Evolutionary conservation across 1,284 basidiomycete genomes (phyloP).

Genomic region (Irpex rosettiformis): DNA sequence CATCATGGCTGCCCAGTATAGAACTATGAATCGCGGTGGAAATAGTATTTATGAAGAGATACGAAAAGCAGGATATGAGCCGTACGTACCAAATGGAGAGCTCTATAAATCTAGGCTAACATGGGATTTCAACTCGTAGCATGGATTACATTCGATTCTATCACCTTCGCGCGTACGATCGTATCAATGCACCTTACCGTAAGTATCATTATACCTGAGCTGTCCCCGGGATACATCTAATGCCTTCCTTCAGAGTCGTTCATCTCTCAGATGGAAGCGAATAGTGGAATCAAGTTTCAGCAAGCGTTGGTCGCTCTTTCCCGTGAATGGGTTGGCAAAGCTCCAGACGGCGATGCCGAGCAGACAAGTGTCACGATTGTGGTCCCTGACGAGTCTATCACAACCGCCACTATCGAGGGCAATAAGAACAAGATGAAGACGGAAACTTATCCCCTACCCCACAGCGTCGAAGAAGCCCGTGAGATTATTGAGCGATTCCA

Average conservation of each 20-base stretch:
- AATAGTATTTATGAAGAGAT: conserved; percentile 84
- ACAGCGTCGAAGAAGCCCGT: conserved; percentile 60
- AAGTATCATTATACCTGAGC: conserved; percentile 18
- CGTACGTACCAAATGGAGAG: conserved; percentile 44
- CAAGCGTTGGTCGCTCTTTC: conserved; percentile 86
- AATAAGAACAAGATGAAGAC: conserved; percentile 49
- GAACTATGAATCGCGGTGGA: conserved; percentile 86
- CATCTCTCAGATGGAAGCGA: conserved; percentile 69
- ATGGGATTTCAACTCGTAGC: conserved; percentile 34
- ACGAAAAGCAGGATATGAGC: conserved; percentile 76
- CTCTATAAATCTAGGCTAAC: neutral
- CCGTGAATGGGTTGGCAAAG: conserved; percentile 70
- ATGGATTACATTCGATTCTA: conserved; percentile 83
- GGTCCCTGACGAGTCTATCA: conserved; percentile 40
- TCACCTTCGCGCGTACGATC: conserved; percentile 86
- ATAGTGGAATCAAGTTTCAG: conserved; percentile 77
- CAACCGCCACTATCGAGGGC: conserved; percentile 25
- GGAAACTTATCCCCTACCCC: conserved; percentile 64
- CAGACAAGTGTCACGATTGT: conserved; percentile 45
- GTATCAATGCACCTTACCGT: conserved; percentile 82
- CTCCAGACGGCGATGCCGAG: conserved; percentile 28
- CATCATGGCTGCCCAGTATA: conserved; percentile 82
- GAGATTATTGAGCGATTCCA: conserved; percentile 67
- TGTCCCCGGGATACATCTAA: neutral
- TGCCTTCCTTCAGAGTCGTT: conserved; percentile 37